phyloP scores from a whole-genome alignment of 192 early-diverging fungal species.

The Coemansia sp. region DNA sequence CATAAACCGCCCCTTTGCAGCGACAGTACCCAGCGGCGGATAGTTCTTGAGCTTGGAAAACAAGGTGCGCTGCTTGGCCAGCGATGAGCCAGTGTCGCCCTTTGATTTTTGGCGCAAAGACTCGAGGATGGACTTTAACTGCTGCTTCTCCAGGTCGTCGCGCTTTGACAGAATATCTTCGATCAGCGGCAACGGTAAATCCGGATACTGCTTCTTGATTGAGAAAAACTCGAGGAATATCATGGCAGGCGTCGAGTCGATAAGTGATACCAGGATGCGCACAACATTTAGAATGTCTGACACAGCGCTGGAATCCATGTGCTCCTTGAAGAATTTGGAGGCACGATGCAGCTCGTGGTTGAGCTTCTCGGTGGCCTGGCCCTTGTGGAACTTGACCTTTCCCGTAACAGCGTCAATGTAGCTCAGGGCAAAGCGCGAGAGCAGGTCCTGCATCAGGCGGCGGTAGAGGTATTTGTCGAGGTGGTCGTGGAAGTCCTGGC shows the following conservation, averaged over 20 bases:
- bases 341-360: conserved; percentile 68
- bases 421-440: conserved; percentile 80
- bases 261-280: conserved; percentile 73
- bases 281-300: conserved; percentile 79
- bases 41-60: too few species aligned
- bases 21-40: conserved; percentile 37
- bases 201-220: conserved; percentile 86
- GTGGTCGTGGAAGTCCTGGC: conserved; percentile 79
- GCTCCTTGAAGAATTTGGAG: conserved; percentile 76
- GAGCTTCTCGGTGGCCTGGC: conserved; percentile 69
- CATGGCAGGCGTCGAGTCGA: conserved; percentile 78
- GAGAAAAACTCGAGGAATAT: conserved; percentile 91
- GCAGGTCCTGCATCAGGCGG: conserved; percentile 81
- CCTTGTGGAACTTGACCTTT: conserved; percentile 63
- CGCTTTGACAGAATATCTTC: conserved; percentile 84
- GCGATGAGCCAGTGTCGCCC: conserved; percentile 36
- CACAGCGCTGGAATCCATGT: conserved; percentile 71
- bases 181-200: conserved; percentile 87
- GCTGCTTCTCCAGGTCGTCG: conserved; percentile 87
- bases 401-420: conserved; percentile 79
- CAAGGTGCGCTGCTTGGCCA: too few species aligned
- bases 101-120: conserved; percentile 57
- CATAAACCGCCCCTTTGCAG: neutral
- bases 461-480: conserved; percentile 88
- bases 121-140: conserved; percentile 86